Base-by-base conservation (phyloP, 345 rosid genomes). In the Lumnitzera littorea region DNA sequence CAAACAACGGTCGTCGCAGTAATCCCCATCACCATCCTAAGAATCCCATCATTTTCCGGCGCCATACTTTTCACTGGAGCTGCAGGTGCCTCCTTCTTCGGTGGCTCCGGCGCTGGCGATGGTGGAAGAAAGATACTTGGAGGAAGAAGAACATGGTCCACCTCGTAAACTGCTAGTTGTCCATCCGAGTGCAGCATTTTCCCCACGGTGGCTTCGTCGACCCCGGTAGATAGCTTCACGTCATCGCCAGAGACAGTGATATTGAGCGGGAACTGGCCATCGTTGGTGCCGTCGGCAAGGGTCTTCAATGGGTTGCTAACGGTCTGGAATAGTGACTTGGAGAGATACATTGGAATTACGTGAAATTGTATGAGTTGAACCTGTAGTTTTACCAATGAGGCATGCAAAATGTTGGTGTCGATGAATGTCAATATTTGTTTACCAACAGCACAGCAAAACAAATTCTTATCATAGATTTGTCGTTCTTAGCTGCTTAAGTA, bases 231-330 rank as follows among this genome's bases (percentile, higher is more conserved):
- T 36, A 66, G 53, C 52, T 55, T 48, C 54, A 66, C 41, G 16
- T 60, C 57, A 31, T 48, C 55, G 27, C 55, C 69, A 12, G 46
- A 13, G 11, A 59, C 41, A 3, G 82, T 74, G 46, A 74, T 65
- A 36, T 74, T 78, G 20, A 79, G 61, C 24, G 73, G 67, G 47
- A 75, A 60, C 36, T 68, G 51, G 24, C 75, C 62, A 15, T 63
- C 58, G 15, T 62, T 62, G 15, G 75, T 71, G 7, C 77, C 70
- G 4, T 78, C 83, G 1, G 83, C 83, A 14, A 71, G 64, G 13
- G 82, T 78, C 43, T 61, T 58, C 43, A 74, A 49, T 5, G 82
- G 82, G 57, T 78, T 78, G 58, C 74, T 78, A 53, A 65, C 74
- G 0, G 78, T 78, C 53, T 71, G 74, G 64, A 78, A 78, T 53